Evolutionary conservation across 1,139 yeast species (phyloP), one percentile per base, ranked within the genome.

Genomic region (Candida sojae): DNA sequence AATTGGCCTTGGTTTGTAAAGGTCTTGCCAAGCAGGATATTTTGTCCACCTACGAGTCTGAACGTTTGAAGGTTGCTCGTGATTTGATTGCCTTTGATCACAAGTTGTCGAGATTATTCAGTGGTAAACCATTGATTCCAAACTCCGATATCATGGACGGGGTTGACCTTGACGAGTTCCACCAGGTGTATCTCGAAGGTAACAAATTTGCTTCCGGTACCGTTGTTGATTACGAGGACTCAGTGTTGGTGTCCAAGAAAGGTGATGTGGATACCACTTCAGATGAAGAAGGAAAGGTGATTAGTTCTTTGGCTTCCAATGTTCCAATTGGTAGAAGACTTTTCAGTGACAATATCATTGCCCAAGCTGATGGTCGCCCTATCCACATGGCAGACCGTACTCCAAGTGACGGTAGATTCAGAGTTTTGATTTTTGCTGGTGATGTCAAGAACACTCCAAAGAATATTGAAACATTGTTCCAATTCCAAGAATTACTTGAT

Each of bases 61-160:
- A 68, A 52, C 55, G 73, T 42, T 53, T 56, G 30, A 56, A 64
- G 40, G 62, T 67, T 39, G 73, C 70, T 38, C 56, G 59, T 26
- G 70, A 67, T 46, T 55, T 68, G 36, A 68, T 68, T 48, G 58
- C 59, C 23, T 68, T 66, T 52, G 70, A 66, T 53, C 56, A 65
- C 44, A 66, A 66, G 52, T 53, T 64, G 25, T 63, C 71, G n/a
- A 51, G 66, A 23, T 52, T 66, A 49, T 66, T 67, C 49, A 61
- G 68, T 45, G 65, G 68, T 26, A 59, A 61, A 47, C 68, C 63
- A 26, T 51, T 55, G 57, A 48, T 49, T 41, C 49, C 48, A 17
- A 55, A 56, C 32, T 54, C 55, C 29, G 58, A 61, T 8, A 43
- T 47, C 5, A 35, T 48, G 29, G 53, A 47, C 31, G 68, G 65